Base-by-base conservation (phyloP, 768 basidiomycete genomes). In the Calocybe indica region DNA sequence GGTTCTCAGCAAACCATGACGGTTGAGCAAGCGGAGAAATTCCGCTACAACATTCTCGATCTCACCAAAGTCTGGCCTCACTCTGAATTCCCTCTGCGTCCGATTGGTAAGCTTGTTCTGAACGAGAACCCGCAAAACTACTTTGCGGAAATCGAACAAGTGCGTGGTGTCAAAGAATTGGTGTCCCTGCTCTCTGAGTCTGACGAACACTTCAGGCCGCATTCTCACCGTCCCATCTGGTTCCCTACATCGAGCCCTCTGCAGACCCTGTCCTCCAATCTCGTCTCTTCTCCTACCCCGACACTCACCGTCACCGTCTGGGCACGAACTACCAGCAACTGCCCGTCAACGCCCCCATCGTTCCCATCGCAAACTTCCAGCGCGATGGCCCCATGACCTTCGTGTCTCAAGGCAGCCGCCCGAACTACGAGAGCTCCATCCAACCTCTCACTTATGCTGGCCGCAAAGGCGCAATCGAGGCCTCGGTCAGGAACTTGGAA, bases 141-240 rank as follows among this genome's bases (percentile, higher is more conserved):
- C 78, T 96, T 96, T 50, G 84, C 92, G 43, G 94, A 97, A 71
- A 84, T 93, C 40, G 94, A 98, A 66, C 92, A 97, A 72, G 86
- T 88, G 33, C 54, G 74, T 51, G 31, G 37, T 61, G 55, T 53
- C 63, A 66, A 35, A 43, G 35, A 22, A 22, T 12, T 11, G 14
- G n/a, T 10, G 10, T 5, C 30, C 15, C 13, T 43, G 28, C 15
- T 52, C 63, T 62, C n/a, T 54, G 55, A 40, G 56, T 59, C 52
- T 65, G 62, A 35, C 54, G 42, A 5, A 29, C 31, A 28, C 37
- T 40, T n/a, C 7, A 85, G 78, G 73, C 69, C 50, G 92, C 92
- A 2, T 94, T 91, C 75, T 80, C 91, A 13, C 94, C 94, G 0
- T 87, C 90, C 0, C 94, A 97, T 66, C 69, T 82, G 42, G 64